Evolutionary conservation across 768 basidiomycete species (phyloP), one percentile per base, ranked within the genome.

Genomic region (Hirschioporus abietinus): DNA sequence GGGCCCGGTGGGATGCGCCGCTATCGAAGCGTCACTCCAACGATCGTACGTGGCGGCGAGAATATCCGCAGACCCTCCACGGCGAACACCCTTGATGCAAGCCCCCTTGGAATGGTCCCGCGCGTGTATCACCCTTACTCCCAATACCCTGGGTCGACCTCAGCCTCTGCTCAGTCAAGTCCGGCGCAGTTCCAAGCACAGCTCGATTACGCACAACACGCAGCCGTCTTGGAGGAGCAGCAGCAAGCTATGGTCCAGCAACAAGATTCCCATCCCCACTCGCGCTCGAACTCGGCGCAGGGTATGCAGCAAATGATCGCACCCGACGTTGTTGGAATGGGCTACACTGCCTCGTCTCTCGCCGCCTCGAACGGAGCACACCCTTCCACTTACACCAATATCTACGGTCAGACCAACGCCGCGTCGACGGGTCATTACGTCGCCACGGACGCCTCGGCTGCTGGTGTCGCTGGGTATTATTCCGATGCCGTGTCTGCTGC

Each of bases 21-120:
- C 60, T 86, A 91, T 72, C 82, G 91, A 65, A 91, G 89, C 74
- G 90, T 89, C 83, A 93, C 91, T 8, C 91, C 91, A 9, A 87
- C 87, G 0, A 68, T 88, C 30, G 75, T 81, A 60, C 81, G 87
- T 64, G 82, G 78, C 64, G 85, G 81, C 64, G 80, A 78, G 59
- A 79, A 35, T 74, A 82, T 66, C 84, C 86, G 68, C 69, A 79
- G 76, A 80, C 84, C 61, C 74, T 82, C 69, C 80, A 79, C 72
- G 73, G 80, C 70, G 70, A 76, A 70, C 77, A 80, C 66, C 78
- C 77, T 68, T 23, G 75, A 71, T 36, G 68, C 73, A 27, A 76
- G 76, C n/a, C 75, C 77, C 3, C 77, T 12, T 75, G 71, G 20
- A 74, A 76, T 60, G 74, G 74, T 68, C 12, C 64, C 20, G 69